Evolutionary conservation across 2,329 filamentous ascomycete species (phyloP).

Genomic region (Cladosporium sp.): DNA sequence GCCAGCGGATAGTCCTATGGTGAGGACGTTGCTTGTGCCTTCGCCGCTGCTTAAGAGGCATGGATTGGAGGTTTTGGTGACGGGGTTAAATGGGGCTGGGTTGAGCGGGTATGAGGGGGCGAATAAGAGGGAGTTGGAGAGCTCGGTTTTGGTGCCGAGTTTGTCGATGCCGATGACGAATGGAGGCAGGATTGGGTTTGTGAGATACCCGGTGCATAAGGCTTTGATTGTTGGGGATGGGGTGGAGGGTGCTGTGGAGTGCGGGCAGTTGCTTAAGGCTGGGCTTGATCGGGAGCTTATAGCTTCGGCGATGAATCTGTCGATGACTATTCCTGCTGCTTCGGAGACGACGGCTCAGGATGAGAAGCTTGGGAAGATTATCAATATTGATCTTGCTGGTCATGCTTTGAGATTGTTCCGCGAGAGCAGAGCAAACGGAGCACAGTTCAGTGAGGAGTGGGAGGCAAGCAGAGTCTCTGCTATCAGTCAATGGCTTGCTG

Average conservation of each 20-base stretch:
- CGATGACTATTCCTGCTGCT: constrained; percentile 46
- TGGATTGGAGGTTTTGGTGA: constrained; percentile 64
- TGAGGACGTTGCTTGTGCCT: constrained; percentile 63
- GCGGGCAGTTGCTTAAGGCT: constrained; percentile 41
- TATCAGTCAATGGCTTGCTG: constrained; percentile 30
- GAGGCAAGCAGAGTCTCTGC: constrained; percentile 34
- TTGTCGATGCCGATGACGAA: constrained; percentile 68
- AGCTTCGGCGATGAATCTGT: constrained; percentile 60
- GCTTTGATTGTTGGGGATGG: constrained; percentile 74
- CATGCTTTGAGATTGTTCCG: constrained; percentile 57
- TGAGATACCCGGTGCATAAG: constrained; percentile 82
- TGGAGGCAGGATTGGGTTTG: constrained; percentile 63
- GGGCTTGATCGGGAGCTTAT: constrained; percentile 42
- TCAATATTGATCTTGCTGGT: constrained; percentile 65
- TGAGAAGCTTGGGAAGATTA: constrained; percentile 33
- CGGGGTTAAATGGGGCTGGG: constrained; percentile 51
- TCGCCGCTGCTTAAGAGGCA: constrained; percentile 62
- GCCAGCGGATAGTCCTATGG: constrained; percentile 51
- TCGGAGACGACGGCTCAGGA: constrained; percentile 18
- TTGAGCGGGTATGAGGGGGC: constrained; percentile 33
- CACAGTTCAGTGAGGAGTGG: constrained; percentile 38
- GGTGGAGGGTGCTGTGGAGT: constrained; percentile 64
- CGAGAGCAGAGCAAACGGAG: constrained; percentile 35
- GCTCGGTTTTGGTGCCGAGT: constrained; percentile 71
- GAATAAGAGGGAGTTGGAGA: constrained; percentile 48